Evolutionary conservation across 1,139 yeast genomes (phyloP), one percentile per base, ranked within the genome.

Genomic region (Zygotorulaspora mrakii): DNA sequence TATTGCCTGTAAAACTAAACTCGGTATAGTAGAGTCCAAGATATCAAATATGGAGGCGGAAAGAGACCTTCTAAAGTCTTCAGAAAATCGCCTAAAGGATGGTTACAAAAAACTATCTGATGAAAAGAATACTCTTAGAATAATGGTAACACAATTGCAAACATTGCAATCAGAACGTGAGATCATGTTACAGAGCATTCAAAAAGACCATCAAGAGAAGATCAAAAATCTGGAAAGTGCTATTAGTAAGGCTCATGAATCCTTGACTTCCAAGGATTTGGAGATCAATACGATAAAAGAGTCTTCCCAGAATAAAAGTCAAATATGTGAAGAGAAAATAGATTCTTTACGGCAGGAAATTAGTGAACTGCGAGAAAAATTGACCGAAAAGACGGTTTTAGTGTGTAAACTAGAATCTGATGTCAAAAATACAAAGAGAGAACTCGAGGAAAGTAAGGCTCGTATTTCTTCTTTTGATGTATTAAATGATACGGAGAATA

Each of bases 251-350:
- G 28, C 25, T 13, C 18, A 11, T 7, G 27, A 11, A 11, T 31
- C 34, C 11, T 2, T 34, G 17, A 33, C 28, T 7, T 17, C 43
- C 12, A 29, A 44, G 24, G 35, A 37, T 10, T 13, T 27, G 12
- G 41, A 42, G 21, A 21, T 46, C 9, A 52, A 57, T 20, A 77
- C 76, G 34, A 47, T 75, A 17, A 40, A 59, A 2, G 46, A 52
- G 1, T 62, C 76, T 32, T 78, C 77, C 24, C 82, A 77, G 39
- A 62, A 73, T 43, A 82, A 82, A 17, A 61, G 75, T 33, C 74
- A 73, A 45, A 78, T 84, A 33, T 83, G 79, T 53, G 86, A 82
- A 54, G 69, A 75, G 13, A 79, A 81, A 57, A 69, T 84, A 42
- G 91, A 83, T 45, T 69, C 73, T 29, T 70, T 82, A 18, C 67